These are phyloP conservation scores for Helenozyma rhizophorensis DNA, from an alignment of 805 yeast genomes.

Conservation along the genomic window DNA sequence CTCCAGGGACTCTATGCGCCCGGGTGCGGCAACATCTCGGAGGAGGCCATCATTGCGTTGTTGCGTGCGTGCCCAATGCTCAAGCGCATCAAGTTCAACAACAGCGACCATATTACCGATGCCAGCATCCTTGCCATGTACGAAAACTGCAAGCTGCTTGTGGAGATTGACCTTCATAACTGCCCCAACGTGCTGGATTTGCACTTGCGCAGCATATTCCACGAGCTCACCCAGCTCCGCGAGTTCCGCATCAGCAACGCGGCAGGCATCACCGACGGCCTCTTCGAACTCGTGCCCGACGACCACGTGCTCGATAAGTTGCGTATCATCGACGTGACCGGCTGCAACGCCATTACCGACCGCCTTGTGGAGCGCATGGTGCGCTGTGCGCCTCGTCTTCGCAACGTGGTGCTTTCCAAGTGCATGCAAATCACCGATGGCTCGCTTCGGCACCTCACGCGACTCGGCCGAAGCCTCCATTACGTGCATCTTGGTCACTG, in stretches of 20 bases:
- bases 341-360: conserved; percentile 79
- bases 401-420: conserved; percentile 86
- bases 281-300: conserved; percentile 52
- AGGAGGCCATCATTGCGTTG: conserved; percentile 55
- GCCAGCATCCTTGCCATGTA: conserved; percentile 56
- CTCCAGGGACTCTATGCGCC: conserved; percentile 90
- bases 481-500: conserved; percentile 95
- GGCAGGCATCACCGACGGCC: conserved; percentile 60
- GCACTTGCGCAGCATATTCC: conserved; percentile 54
- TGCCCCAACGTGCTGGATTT: conserved; percentile 69
- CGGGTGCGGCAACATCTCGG: conserved; percentile 69
- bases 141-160: conserved; percentile 69
- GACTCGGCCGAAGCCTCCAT: conserved; percentile 74
- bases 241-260: conserved; percentile 82
- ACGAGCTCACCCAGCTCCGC: conserved; percentile 64
- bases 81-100: conserved; percentile 78
- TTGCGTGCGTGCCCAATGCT: conserved; percentile 65
- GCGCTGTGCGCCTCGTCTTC: conserved; percentile 71
- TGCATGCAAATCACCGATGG: conserved; percentile 84
- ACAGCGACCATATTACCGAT: conserved; percentile 64
- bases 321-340: conserved; percentile 80
- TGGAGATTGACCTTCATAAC: conserved; percentile 85
- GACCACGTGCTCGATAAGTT: conserved; percentile 55
- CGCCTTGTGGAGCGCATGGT: conserved; percentile 69
- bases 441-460: conserved; percentile 65